Evolutionary conservation across 306 rosid species (phyloP), one percentile per base, ranked within the genome.

Genomic region (Notholithocarpus densiflorus): DNA sequence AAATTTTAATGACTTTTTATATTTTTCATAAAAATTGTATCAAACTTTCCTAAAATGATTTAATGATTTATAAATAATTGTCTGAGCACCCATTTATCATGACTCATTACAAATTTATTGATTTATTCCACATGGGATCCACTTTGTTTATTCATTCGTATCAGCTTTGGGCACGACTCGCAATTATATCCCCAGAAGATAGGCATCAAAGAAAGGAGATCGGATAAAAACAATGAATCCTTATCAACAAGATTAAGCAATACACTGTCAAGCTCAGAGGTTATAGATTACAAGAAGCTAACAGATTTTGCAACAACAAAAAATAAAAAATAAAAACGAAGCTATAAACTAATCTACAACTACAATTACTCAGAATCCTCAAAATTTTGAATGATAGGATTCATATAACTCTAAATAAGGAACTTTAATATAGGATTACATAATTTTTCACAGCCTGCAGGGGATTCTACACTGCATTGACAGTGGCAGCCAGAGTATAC

Each of bases 401-500:
- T 65, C 71, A 65, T n/a, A 19, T 1, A 19, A 31, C 52, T 14
- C 72, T 66, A 4, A 37, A 32, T 9, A 9, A 19, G 52, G 52
- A 34, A 4, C 27, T 66, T 34, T 7, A 31, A 65, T 21, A 31
- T 2, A 32, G 23, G 26, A 32, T 64, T 66, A 66, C 52, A 66
- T 60, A 45, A 54, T 24, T 61, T 34, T 75, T 19, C 17, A 34
- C 75, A 65, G 6, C 18, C 32, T 40, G 2, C 45, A 12, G 32
- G 68, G 75, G 60, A 75, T 77, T 57, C 72, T 59, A 81, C 91
- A 86, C 90, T 66, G 60, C 94, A 79, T 73, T 80, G 12, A 15
- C 75, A 72, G 84, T 85, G 23, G 95, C 60, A 55, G 77, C 81
- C 11, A 97, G 97, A 71, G 89, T 55, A 65, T 96, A 96, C 99